phyloP scores from a whole-genome alignment of 2,329 filamentous ascomycete genomes.

The Trichoderma sp. region DNA sequence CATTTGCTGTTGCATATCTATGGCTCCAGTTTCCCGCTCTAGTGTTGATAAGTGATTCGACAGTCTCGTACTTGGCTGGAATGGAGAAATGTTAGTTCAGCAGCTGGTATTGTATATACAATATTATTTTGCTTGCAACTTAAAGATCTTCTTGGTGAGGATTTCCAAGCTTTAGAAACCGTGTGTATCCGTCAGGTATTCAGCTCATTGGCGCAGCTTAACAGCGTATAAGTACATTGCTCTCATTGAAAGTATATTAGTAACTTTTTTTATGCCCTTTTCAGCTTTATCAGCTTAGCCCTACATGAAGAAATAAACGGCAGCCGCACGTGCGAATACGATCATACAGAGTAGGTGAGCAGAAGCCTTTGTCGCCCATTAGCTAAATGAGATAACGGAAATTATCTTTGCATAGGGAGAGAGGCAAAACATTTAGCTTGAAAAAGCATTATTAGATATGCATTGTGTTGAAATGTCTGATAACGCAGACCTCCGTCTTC shows the following conservation, averaged over 20 bases:
- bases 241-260: neutral
- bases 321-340: neutral
- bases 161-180: neutral
- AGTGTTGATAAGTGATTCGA: neutral
- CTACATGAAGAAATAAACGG: neutral
- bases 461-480: neutral
- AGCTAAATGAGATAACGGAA: slow-evolving; percentile 11
- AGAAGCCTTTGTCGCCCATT: slow-evolving; percentile 1
- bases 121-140: neutral
- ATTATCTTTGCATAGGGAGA: neutral
- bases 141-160: neutral
- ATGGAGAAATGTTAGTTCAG: neutral
- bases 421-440: no score
- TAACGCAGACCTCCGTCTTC: slow-evolving; percentile 11
- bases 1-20: neutral
- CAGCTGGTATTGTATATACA: neutral
- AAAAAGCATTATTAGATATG: neutral
- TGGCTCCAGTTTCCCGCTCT: neutral
- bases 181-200: neutral
- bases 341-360: neutral
- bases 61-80: neutral
- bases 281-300: slow-evolving; percentile 1
- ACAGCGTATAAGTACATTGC: neutral
- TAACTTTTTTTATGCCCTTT: neutral
- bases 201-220: neutral